Percentiles rank a stretch among this genome's conserved stretches.
Conservation (phyloP, 1,284 basidiomycete genomes). For the Puccinia novopanici region DNA sequence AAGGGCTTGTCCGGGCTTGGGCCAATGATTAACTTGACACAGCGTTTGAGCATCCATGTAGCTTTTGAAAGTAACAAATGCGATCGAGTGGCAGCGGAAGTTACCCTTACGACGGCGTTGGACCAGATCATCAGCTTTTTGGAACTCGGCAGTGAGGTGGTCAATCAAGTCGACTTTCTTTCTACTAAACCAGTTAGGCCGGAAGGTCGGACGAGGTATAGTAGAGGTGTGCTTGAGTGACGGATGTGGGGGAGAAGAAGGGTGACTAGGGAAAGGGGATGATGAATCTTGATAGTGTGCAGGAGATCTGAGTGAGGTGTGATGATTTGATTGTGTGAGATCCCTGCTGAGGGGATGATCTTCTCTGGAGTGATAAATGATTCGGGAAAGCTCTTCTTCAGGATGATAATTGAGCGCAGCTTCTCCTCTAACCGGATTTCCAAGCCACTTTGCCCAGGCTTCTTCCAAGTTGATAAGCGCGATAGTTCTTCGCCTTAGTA, state of each 20-base stretch:
- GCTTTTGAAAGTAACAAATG: constrained; percentile 40
- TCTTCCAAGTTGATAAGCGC: constrained; percentile 55
- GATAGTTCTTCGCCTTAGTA: constrained; percentile 54
- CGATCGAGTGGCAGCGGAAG: constrained; percentile 23
- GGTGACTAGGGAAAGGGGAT: neutral
- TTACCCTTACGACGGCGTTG: constrained; percentile 28
- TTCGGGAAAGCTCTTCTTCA: constrained; percentile 20
- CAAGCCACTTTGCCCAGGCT: constrained; percentile 45
- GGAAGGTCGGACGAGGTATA: constrained; percentile 8
- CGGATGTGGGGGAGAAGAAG: neutral
- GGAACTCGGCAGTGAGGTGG: constrained; percentile 16
- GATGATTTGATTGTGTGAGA: neutral
- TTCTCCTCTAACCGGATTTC: constrained; percentile 30
- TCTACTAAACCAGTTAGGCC: constrained; percentile 20
- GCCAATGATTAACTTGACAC: constrained; percentile 41
- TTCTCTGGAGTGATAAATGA: constrained; percentile 18
- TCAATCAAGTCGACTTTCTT: constrained; percentile 41
- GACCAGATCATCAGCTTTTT: constrained; percentile 31
- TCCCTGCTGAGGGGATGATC: constrained; percentile 4
- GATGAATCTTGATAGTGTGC: neutral
- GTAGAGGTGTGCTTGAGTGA: constrained; percentile 15
- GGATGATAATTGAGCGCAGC: constrained; percentile 29
- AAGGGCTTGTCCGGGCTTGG: constrained; percentile 22
- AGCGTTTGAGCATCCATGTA: constrained; percentile 36
- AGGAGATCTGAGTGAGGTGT: neutral